phyloP scores from a whole-genome alignment of 169 alveolate species.

The Fabrea salina region DNA sequence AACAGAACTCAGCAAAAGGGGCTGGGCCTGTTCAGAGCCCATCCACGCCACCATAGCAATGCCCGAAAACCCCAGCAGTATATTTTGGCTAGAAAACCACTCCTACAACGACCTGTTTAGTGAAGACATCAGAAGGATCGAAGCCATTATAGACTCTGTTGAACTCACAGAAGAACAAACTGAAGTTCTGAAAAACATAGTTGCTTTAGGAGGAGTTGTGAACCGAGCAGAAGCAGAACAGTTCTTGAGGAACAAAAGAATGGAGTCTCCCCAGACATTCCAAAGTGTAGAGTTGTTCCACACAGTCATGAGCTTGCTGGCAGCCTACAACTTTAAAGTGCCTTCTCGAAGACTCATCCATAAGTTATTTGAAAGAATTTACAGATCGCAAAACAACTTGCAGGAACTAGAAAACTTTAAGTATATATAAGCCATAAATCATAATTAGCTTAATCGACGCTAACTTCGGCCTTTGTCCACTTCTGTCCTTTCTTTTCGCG shows the following conservation, averaged over 20 bases:
- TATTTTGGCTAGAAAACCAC: conserved; percentile 6
- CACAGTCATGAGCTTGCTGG: not conserved
- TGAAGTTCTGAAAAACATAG: not conserved
- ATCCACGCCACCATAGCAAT: conserved; percentile 1
- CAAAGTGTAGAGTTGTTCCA: not conserved
- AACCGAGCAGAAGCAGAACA: conserved; percentile 4
- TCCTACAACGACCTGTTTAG: not conserved
- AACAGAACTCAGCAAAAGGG: not conserved
- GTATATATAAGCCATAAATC: not conserved
- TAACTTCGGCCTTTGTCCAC: conserved; percentile 39
- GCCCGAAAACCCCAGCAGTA: not conserved
- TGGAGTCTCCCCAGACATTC: not conserved
- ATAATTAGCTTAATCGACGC: not conserved
- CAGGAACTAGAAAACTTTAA: not conserved
- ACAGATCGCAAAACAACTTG: not conserved
- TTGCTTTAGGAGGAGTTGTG: not conserved
- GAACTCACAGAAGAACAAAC: not conserved
- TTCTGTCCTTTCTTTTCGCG: conserved; percentile 34
- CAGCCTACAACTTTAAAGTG: conserved; percentile 8
- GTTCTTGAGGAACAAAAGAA: conserved; percentile 6
- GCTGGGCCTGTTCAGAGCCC: conserved; percentile 1
- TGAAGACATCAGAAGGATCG: not conserved
- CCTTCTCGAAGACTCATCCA: conserved; percentile 10
- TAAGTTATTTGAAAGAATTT: conserved; percentile 30
- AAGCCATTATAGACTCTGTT: not conserved